phyloP scores from a whole-genome alignment of 345 rosid species.

The Geranium rotundifolium region DNA sequence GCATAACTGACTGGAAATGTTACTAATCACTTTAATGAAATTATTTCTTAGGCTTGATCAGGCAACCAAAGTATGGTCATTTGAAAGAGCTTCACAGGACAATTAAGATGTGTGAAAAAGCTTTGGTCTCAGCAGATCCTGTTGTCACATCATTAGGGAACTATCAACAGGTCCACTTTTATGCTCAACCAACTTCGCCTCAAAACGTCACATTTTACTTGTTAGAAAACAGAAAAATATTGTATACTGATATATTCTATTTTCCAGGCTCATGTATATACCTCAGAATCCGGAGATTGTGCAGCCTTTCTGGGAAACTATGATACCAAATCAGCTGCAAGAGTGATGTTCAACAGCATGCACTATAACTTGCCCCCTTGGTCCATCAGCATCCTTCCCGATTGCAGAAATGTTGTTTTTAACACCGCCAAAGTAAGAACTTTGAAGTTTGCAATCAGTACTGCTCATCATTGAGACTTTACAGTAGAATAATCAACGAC shows the following conservation, averaged over 20 bases:
- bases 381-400: constrained; percentile 98
- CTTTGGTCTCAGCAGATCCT: constrained; percentile 78
- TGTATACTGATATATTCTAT: constrained; percentile 3
- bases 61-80: constrained; percentile 96
- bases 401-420: constrained; percentile 89
- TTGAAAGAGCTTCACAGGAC: constrained; percentile 93
- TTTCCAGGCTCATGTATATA: constrained; percentile 68
- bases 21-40: constrained; percentile 12
- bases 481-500: neutral
- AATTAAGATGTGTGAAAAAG: constrained; percentile 83
- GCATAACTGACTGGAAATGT: constrained; percentile 1
- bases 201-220: neutral
- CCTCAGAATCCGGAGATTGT: constrained; percentile 74
- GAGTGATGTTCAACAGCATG: constrained; percentile 85
- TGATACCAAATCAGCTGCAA: constrained; percentile 69
- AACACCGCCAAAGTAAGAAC: constrained; percentile 84
- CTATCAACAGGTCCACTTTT: constrained; percentile 62
- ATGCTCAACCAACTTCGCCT: neutral
- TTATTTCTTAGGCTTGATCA: constrained; percentile 56
- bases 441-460: neutral
- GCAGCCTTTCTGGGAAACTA: constrained; percentile 95
- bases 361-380: constrained; percentile 97
- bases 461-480: neutral
- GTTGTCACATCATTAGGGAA: constrained; percentile 68
- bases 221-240: neutral